Evolutionary conservation across 306 rosid species (phyloP).

Genomic region (Rubus idaeus): DNA sequence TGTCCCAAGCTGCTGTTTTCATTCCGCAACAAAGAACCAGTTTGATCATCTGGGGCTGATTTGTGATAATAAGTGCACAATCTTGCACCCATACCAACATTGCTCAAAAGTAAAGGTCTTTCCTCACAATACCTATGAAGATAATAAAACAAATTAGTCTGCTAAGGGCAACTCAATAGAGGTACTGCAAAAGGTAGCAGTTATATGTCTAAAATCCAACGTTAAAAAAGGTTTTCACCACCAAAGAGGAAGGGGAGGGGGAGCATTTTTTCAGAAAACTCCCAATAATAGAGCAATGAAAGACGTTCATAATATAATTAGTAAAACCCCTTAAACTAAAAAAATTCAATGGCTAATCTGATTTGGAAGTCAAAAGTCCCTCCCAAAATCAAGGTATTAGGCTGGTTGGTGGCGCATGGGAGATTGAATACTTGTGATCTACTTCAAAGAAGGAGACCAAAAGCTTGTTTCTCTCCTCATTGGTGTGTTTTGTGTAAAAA

Average conservation of each 20-base stretch:
- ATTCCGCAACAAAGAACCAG: constrained; percentile 71
- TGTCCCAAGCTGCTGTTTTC: constrained; percentile 68
- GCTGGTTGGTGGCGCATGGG: too few relatives aligned
- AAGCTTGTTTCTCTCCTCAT: too few relatives aligned
- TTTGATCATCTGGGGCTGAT: constrained; percentile 78
- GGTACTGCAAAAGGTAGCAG: neutral
- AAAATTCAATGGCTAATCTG: neutral
- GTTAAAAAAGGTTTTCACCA: neutral
- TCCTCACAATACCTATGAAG: constrained; percentile 88
- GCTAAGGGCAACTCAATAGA: neutral
- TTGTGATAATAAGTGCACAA: constrained; percentile 94
- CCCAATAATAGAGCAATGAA: neutral
- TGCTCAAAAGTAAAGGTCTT: constrained; percentile 92
- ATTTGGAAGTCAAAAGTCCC: too few relatives aligned
- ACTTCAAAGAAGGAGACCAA: too few relatives aligned
- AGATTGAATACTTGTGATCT: too few relatives aligned
- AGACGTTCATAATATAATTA: neutral
- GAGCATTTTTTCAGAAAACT: neutral
- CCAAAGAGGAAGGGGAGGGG: neutral
- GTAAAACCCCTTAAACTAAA: neutral
- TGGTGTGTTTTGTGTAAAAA: too few relatives aligned
- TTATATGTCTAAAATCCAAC: neutral
- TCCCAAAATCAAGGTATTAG: too few relatives aligned
- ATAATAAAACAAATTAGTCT: constrained; percentile 24
- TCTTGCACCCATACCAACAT: constrained; percentile 94